A percentile compares a stretch with the other conserved stretches of the same genome.
Evolutionary conservation across 352 stramenopile species (phyloP).

Genomic region (Achlya hypogyna): DNA sequence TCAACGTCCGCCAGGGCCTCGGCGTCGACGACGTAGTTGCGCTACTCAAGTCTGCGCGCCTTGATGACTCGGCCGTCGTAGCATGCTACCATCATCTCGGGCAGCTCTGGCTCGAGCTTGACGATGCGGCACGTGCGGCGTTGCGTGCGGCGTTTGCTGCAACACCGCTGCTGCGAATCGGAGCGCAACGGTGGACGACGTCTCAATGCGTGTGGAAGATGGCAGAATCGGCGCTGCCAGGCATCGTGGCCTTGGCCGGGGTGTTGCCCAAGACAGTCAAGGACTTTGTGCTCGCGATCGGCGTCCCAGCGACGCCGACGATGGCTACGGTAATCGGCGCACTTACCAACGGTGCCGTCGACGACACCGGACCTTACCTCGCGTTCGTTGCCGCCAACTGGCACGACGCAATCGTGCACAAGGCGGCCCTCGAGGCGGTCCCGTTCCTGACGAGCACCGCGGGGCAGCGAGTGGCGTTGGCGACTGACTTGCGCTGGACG

Average conservation of each 20-base stretch:
- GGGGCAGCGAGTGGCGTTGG: not conserved
- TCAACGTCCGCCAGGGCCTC: not conserved
- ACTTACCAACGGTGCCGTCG: not conserved
- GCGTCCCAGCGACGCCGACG: slow-evolving; percentile 3
- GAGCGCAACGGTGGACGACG: not conserved
- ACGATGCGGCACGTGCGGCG: not conserved
- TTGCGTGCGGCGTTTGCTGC: not conserved
- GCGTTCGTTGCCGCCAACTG: not conserved
- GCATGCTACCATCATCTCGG: not conserved
- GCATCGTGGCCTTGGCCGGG: not conserved
- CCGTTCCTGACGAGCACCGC: not conserved
- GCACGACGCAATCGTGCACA: not conserved
- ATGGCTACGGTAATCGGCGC: not conserved
- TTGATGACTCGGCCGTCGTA: not conserved
- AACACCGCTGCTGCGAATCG: not conserved
- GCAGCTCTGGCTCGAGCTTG: not conserved
- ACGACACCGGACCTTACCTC: not conserved
- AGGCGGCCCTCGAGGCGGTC: not conserved
- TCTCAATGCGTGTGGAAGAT: slow-evolving; percentile 12
- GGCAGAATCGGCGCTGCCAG: not conserved
- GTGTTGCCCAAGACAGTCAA: slow-evolving; percentile 11
- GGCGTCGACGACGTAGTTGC: not conserved
- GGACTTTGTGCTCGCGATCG: not conserved
- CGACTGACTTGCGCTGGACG: not conserved
- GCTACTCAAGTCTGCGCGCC: not conserved